Evolutionary conservation across 352 stramenopile genomes (phyloP).

Genomic region (Globisporangium spiculum): DNA sequence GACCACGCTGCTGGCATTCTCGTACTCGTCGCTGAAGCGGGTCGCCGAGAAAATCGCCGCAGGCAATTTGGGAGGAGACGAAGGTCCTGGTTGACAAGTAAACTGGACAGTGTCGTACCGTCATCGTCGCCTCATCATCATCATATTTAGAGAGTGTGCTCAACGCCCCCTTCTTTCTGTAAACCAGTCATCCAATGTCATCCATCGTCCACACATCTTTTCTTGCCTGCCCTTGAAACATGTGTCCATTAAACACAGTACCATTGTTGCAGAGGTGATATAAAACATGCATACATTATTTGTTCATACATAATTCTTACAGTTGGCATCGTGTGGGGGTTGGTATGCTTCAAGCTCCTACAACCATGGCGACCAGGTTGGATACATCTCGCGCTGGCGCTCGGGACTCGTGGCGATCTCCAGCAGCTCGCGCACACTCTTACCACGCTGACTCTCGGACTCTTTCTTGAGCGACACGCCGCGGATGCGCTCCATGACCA

Average conservation of each 20-base stretch:
- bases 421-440: slow-evolving; percentile 75
- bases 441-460: slow-evolving; percentile 56
- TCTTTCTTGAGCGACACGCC: slow-evolving; percentile 80
- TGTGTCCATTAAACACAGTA: not conserved
- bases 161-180: slow-evolving; percentile 4
- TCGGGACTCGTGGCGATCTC: slow-evolving; percentile 82
- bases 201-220: slow-evolving; percentile 1
- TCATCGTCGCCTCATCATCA: slow-evolving; percentile 7
- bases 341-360: slow-evolving; percentile 27
- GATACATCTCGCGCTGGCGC: slow-evolving; percentile 82
- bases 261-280: not conserved
- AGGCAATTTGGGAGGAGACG: not conserved
- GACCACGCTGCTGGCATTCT: slow-evolving; percentile 50
- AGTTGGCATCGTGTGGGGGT: not conserved
- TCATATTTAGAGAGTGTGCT: slow-evolving; percentile 9
- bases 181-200: slow-evolving; percentile 9
- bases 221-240: not conserved
- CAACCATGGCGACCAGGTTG: slow-evolving; percentile 86
- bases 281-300: slow-evolving; percentile 1
- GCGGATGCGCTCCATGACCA: slow-evolving; percentile 78
- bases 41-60: slow-evolving; percentile 23
- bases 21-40: slow-evolving; percentile 45
- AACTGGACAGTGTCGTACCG: not conserved
- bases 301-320: slow-evolving; percentile 8
- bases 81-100: slow-evolving; percentile 1